These are phyloP conservation scores for Spatholobus suberectus DNA, from an alignment of 306 rosid genomes.

Conservation along the genomic window DNA sequence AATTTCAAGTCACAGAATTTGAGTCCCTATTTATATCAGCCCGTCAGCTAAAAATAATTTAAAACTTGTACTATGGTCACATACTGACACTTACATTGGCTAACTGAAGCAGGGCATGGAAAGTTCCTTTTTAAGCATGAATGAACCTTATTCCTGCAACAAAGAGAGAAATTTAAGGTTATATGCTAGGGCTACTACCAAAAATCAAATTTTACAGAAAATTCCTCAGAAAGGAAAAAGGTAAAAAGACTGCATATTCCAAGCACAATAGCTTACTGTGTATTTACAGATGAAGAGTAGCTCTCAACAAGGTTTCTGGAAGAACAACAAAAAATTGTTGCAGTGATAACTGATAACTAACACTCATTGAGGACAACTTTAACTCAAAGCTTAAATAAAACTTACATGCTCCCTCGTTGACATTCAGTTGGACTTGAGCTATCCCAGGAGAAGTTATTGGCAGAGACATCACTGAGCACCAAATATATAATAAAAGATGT, in stretches of 20 bases:
- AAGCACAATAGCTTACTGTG: conserved; percentile 55
- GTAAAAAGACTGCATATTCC: conserved; percentile 28
- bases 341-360: conserved; percentile 16
- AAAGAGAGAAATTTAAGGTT: conserved; percentile 22
- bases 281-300: conserved; percentile 65
- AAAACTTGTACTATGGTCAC: not conserved
- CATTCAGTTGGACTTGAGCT: conserved; percentile 74
- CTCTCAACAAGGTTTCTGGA: conserved; percentile 90
- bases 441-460: conserved; percentile 83
- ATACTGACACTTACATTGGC: conserved; percentile 58
- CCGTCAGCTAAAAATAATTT: not conserved
- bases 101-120: conserved; percentile 59
- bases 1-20: not conserved
- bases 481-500: conserved; percentile 32
- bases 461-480: conserved; percentile 80
- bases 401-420: conserved; percentile 78
- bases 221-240: conserved; percentile 11
- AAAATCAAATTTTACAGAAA: conserved; percentile 27
- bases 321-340: conserved; percentile 41
- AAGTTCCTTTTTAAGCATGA: conserved; percentile 75
- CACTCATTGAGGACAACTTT: not conserved
- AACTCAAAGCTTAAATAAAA: conserved; percentile 36
- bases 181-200: conserved; percentile 10
- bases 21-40: conserved; percentile 11
- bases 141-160: conserved; percentile 57